Evolutionary conservation across 2,329 filamentous ascomycete genomes (phyloP).

Genomic region (Cladosporium velox): DNA sequence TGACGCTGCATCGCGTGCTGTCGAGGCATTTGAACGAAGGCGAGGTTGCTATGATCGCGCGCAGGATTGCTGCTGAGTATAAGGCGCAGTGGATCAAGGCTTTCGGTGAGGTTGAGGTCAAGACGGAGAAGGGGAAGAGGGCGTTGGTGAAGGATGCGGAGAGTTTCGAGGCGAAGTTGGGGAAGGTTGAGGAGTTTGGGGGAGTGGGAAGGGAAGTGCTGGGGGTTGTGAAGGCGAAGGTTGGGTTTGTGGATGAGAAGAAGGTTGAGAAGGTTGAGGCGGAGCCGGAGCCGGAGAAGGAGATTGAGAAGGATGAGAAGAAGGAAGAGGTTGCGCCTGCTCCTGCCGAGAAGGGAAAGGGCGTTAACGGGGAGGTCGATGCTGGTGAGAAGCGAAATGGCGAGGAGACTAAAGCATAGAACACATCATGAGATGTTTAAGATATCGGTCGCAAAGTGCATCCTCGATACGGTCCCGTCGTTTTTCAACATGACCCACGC

Average conservation of each 20-base stretch:
- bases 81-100: constrained; percentile 74
- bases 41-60: constrained; percentile 80
- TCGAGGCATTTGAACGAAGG: constrained; percentile 77
- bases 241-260: constrained; percentile 22
- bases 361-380: neutral
- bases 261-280: neutral
- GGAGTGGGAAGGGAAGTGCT: constrained; percentile 59
- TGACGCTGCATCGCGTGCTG: constrained; percentile 79
- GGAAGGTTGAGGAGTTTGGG: constrained; percentile 76
- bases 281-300: neutral
- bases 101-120: constrained; percentile 65
- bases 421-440: neutral
- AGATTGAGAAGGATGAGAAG: constrained; percentile 21
- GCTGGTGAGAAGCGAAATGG: neutral
- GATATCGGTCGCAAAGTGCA: too few species aligned
- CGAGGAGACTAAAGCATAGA: neutral
- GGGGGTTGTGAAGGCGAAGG: constrained; percentile 54
- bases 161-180: constrained; percentile 68
- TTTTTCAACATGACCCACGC: too few species aligned
- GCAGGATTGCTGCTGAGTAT: constrained; percentile 79
- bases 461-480: too few species aligned
- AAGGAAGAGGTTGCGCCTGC: neutral
- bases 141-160: constrained; percentile 81
- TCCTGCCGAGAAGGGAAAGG: neutral
- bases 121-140: constrained; percentile 67